These are phyloP conservation scores for Pleurotus sapidus DNA, from an alignment of 768 basidiomycete species.

Conservation along the genomic window DNA sequence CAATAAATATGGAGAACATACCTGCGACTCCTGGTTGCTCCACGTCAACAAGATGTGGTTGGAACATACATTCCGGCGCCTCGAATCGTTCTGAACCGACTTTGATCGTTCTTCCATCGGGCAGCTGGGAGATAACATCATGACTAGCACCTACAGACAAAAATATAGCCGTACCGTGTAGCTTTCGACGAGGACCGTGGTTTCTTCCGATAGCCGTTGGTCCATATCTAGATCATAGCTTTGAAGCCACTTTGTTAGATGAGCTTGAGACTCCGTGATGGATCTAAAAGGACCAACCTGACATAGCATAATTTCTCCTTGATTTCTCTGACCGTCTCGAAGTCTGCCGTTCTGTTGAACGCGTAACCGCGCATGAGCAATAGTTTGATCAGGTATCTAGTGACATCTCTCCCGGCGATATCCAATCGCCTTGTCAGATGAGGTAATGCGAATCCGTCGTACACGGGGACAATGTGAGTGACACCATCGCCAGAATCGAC, in stretches of 20 bases:
- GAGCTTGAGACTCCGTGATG: neutral
- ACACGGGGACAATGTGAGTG: slow-evolving; percentile 98
- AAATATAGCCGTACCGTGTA: slow-evolving; percentile 69
- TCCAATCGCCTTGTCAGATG: slow-evolving; percentile 94
- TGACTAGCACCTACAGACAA: too few relatives aligned
- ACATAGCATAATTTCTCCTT: slow-evolving; percentile 99
- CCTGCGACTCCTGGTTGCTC: slow-evolving; percentile 97
- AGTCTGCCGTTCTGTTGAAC: slow-evolving; percentile 99
- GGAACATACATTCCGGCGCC: slow-evolving; percentile 99
- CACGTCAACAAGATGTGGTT: slow-evolving; percentile 94
- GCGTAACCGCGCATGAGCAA: slow-evolving; percentile 99
- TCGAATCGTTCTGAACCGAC: slow-evolving; percentile 98
- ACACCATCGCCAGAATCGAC: slow-evolving; percentile 99
- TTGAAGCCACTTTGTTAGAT: neutral
- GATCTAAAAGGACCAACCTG: slow-evolving; percentile 49
- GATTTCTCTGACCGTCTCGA: slow-evolving; percentile 98
- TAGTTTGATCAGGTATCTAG: slow-evolving; percentile 98
- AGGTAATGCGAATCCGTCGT: slow-evolving; percentile 93
- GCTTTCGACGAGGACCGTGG: slow-evolving; percentile 92
- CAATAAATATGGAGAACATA: slow-evolving; percentile 26
- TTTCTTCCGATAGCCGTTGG: slow-evolving; percentile 90
- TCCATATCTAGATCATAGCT: slow-evolving; percentile 98
- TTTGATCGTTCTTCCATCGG: slow-evolving; percentile 95
- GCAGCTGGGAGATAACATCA: slow-evolving; percentile 50
- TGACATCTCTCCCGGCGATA: slow-evolving; percentile 97